Conservation (phyloP, 2,329 filamentous ascomycete species). For the Aureobasidium sp. region DNA sequence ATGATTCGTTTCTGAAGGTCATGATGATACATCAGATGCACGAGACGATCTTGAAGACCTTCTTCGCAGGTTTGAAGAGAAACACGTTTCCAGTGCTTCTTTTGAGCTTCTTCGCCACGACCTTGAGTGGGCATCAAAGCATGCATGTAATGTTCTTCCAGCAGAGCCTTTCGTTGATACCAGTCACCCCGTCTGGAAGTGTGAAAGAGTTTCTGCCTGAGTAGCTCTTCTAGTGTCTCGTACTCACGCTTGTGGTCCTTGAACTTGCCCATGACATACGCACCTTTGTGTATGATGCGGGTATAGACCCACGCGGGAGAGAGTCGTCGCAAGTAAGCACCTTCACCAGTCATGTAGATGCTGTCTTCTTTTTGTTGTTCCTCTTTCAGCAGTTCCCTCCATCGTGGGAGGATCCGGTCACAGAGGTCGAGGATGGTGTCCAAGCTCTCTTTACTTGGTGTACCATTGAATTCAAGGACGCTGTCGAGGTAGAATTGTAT, state of each 20-base stretch:
- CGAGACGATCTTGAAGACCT: constrained; percentile 78
- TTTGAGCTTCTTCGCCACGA: constrained; percentile 53
- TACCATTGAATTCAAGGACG: constrained; percentile 71
- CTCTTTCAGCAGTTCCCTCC: constrained; percentile 64
- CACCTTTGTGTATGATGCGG: constrained; percentile 81
- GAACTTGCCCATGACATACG: constrained; percentile 68
- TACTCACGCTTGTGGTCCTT: constrained; percentile 77
- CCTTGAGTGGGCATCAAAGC: constrained; percentile 45
- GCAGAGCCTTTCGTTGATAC: constrained; percentile 90
- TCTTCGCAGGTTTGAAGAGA: constrained; percentile 76
- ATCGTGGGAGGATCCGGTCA: constrained; percentile 69
- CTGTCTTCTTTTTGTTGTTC: constrained; percentile 71
- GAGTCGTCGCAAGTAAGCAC: constrained; percentile 80
- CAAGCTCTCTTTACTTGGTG: constrained; percentile 57
- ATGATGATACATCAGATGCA: constrained; percentile 83
- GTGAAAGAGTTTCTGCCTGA: constrained; percentile 78
- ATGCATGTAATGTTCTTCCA: constrained; percentile 95
- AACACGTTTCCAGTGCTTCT: constrained; percentile 73
- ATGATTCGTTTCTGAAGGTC: constrained; percentile 89
- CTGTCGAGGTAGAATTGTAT: constrained; percentile 76
- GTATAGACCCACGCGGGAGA: constrained; percentile 92
- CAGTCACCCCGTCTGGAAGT: constrained; percentile 76
- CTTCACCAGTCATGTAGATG: constrained; percentile 75
- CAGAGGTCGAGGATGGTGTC: constrained; percentile 65
- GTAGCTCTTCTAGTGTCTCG: constrained; percentile 62